Evolutionary conservation across 106 monocot species (phyloP).

Genomic region (Dendrobium chrysotoxum): DNA sequence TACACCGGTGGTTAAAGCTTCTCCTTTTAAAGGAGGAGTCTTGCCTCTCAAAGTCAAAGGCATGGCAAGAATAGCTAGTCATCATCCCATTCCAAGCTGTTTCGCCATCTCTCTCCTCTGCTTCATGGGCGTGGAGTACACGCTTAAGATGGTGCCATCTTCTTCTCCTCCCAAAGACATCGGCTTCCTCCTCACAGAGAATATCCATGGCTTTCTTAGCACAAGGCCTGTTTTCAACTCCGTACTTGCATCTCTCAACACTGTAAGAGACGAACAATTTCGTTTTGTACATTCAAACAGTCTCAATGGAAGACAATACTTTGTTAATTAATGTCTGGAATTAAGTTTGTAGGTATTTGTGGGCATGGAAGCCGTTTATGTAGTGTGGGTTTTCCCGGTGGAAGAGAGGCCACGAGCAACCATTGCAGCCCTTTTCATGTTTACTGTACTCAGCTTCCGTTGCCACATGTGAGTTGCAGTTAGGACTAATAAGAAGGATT

Average conservation of each 20-base stretch:
- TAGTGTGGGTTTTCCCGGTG: conserved; percentile 51
- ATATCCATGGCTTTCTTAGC: conserved; percentile 36
- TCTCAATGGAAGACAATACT: too few species aligned
- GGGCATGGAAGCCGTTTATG: conserved; percentile 66
- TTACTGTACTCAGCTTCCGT: conserved; percentile 80
- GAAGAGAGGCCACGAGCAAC: conserved; percentile 66
- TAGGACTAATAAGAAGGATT: too few species aligned
- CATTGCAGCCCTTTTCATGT: conserved; percentile 81
- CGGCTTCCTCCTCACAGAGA: conserved; percentile 57
- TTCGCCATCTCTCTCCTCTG: conserved; percentile 40
- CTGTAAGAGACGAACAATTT: conserved; percentile 22
- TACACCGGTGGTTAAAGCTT: background rate
- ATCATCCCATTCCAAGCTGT: conserved; percentile 36
- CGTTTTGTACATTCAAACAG: too few species aligned
- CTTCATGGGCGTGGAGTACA: conserved; percentile 97
- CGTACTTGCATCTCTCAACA: conserved; percentile 76
- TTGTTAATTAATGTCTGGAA: too few species aligned
- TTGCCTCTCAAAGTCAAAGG: background rate
- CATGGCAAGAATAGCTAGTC: background rate
- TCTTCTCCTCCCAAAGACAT: conserved; percentile 65
- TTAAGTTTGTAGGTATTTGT: conserved; percentile 58
- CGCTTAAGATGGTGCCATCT: conserved; percentile 62
- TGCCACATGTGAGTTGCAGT: conserved; percentile 49
- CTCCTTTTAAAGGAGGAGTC: background rate
- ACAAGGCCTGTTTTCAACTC: conserved; percentile 60